phyloP scores from a whole-genome alignment of 352 stramenopile species.

The Phytophthora cryptogea region DNA sequence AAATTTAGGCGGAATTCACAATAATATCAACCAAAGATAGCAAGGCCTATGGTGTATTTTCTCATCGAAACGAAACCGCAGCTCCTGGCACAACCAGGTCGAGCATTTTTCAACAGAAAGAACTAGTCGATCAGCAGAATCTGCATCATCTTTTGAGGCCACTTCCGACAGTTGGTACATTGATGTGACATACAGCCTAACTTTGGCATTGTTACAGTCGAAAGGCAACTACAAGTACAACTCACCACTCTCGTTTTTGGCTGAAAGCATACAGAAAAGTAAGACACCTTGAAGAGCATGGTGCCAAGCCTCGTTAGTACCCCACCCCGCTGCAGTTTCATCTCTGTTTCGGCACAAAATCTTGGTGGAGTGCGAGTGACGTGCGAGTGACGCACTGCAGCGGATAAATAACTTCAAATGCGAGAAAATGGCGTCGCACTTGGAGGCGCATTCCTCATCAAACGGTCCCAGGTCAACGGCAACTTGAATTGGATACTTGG shows the following conservation, averaged over 20 bases:
- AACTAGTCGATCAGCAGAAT: not conserved
- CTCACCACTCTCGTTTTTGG: not conserved
- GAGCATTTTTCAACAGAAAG: not conserved
- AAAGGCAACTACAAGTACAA: not conserved
- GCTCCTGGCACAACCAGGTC: not conserved
- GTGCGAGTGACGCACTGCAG: constrained; percentile 5
- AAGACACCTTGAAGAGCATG: not conserved
- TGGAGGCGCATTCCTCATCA: not conserved
- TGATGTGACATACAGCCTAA: too few species aligned
- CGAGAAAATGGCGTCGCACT: too few species aligned
- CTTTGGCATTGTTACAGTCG: not conserved
- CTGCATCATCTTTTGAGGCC: not conserved
- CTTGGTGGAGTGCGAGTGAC: constrained; percentile 1
- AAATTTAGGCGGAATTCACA: too few species aligned
- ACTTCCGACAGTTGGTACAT: too few species aligned
- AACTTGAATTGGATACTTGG: not conserved
- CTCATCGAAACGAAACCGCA: not conserved
- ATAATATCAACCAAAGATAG: constrained; percentile 13
- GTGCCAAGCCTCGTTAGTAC: not conserved
- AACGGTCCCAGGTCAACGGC: not conserved
- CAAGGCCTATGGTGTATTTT: not conserved
- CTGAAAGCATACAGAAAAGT: constrained; percentile 1
- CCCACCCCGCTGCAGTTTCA: constrained; percentile 4
- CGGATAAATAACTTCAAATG: not conserved
- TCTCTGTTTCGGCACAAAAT: not conserved